A percentile compares a stretch with the other conserved stretches of the same genome.
phyloP scores from a whole-genome alignment of 2,329 filamentous ascomycete genomes.

The Pseudogymnoascus sp. region DNA sequence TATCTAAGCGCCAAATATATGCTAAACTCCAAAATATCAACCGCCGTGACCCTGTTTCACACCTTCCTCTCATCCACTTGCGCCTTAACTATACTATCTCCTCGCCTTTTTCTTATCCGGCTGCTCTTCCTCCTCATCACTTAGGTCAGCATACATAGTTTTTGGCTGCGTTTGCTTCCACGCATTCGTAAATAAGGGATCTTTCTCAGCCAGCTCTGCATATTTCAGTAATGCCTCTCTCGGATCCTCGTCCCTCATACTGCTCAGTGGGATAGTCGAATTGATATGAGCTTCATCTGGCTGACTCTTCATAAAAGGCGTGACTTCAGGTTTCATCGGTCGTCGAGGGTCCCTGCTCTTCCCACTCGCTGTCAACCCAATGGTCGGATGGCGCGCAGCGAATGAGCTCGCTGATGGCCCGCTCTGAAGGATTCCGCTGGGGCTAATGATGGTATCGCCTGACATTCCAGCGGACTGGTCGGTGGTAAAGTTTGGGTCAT shows the following conservation, averaged over 20 bases:
- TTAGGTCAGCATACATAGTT: conserved; percentile 81
- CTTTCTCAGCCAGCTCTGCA: conserved; percentile 83
- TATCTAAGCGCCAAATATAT: conserved; percentile 6
- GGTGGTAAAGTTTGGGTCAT: conserved; percentile 79
- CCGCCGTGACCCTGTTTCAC: not conserved
- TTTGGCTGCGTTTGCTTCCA: conserved; percentile 90
- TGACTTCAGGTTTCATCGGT: conserved; percentile 75
- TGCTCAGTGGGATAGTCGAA: conserved; percentile 79
- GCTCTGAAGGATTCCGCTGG: conserved; percentile 52
- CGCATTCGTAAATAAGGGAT: conserved; percentile 88
- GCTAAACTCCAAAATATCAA: not conserved
- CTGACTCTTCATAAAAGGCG: conserved; percentile 83
- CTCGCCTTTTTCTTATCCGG: conserved; percentile 1
- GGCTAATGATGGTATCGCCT: conserved; percentile 69
- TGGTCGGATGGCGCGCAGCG: conserved; percentile 54
- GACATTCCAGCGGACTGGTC: conserved; percentile 75
- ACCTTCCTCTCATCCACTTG: not conserved
- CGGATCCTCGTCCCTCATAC: conserved; percentile 94
- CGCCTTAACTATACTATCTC: not conserved
- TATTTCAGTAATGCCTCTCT: conserved; percentile 91
- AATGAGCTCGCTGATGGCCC: conserved; percentile 34
- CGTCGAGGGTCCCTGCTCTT: conserved; percentile 69
- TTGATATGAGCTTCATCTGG: conserved; percentile 86
- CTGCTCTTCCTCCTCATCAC: conserved; percentile 68
- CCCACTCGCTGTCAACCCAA: conserved; percentile 71